phyloP scores from a whole-genome alignment of 805 yeast species.

The Metschnikowia kofuensis region DNA sequence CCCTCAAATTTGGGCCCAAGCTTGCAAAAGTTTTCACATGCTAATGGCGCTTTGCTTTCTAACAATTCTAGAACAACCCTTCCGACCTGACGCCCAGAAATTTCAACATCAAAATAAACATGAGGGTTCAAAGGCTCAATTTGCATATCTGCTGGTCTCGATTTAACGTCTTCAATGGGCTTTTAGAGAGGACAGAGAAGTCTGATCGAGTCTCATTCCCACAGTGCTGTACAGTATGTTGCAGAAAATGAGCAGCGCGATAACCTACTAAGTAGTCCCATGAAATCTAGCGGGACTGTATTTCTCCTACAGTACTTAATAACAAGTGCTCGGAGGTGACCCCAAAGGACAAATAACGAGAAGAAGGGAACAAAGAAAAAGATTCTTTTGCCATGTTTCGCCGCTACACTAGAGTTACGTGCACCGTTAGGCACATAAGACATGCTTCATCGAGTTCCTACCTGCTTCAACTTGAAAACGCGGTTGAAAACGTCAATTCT shows the following conservation, averaged over 20 bases:
- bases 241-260: too few species aligned
- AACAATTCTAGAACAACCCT: slow-evolving; percentile 59
- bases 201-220: background rate
- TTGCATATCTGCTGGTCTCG: slow-evolving; percentile 21
- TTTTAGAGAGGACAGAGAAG: too few species aligned
- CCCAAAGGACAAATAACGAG: too few species aligned
- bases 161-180: too few species aligned
- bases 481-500: slow-evolving; percentile 44
- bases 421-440: background rate
- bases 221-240: background rate
- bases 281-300: too few species aligned
- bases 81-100: slow-evolving; percentile 45
- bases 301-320: too few species aligned
- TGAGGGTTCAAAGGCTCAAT: slow-evolving; percentile 27
- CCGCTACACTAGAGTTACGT: background rate
- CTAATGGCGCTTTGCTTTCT: slow-evolving; percentile 52
- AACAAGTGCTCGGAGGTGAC: too few species aligned
- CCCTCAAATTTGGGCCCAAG: slow-evolving; percentile 39
- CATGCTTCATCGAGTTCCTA: slow-evolving; percentile 8
- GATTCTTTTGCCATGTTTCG: too few species aligned
- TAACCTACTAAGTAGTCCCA: too few species aligned
- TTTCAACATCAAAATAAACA: slow-evolving; percentile 52
- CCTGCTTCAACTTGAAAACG: slow-evolving; percentile 26
- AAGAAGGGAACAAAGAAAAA: too few species aligned
- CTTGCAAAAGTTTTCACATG: slow-evolving; percentile 48